A percentile compares a stretch with the other conserved stretches of the same genome.
Evolutionary conservation across 306 rosid genomes (phyloP).

Genomic region (Prosopis cineraria): DNA sequence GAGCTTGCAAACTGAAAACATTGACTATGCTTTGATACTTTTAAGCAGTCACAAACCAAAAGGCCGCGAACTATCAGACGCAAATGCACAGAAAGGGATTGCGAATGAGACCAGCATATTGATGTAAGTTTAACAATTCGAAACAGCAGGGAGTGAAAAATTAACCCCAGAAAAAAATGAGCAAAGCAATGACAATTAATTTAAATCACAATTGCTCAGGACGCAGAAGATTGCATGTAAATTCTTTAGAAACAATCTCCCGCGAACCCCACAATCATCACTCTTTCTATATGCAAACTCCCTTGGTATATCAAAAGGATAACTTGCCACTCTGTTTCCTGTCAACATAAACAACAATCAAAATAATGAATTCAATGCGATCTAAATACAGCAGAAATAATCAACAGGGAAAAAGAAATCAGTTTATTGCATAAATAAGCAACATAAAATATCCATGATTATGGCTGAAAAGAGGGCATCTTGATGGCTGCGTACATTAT

Average conservation of each 20-base stretch:
- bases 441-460: not conserved
- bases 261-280: conserved; percentile 29
- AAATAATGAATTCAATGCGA: conserved; percentile 5
- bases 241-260: conserved; percentile 38
- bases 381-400: not conserved
- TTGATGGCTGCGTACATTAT: not conserved
- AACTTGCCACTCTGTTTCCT: conserved; percentile 32
- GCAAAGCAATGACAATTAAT: conserved; percentile 25
- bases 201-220: conserved; percentile 37
- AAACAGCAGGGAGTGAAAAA: conserved; percentile 34
- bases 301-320: not conserved
- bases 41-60: conserved; percentile 44
- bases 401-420: too few relatives aligned
- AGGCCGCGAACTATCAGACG: conserved; percentile 34
- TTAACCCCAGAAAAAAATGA: conserved; percentile 19
- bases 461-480: not conserved
- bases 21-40: conserved; percentile 27
- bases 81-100: conserved; percentile 25
- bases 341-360: not conserved
- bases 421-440: too few relatives aligned
- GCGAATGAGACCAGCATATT: conserved; percentile 23
- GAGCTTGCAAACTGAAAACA: conserved; percentile 31
- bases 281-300: conserved; percentile 19
- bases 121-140: conserved; percentile 16
- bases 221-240: conserved; percentile 28